Conservation (phyloP, 2,329 filamentous ascomycete genomes). For the Hymenotorrendiella dingleyae region DNA sequence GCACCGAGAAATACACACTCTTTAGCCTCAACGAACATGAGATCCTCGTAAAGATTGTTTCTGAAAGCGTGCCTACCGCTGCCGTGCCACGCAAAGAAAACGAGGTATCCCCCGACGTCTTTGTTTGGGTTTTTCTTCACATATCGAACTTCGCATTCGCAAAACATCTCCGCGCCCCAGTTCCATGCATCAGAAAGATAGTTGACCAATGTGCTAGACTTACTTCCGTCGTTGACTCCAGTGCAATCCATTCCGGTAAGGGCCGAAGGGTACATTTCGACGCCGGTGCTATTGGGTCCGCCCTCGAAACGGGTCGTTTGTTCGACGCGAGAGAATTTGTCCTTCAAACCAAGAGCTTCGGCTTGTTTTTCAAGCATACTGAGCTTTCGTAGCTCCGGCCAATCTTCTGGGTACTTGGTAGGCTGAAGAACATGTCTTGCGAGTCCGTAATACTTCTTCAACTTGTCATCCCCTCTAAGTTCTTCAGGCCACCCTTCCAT, state of each 20-base stretch:
- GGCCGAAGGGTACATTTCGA: constrained; percentile 55
- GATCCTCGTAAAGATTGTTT: constrained; percentile 48
- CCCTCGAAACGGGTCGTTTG: constrained; percentile 59
- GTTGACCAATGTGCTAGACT: constrained; percentile 59
- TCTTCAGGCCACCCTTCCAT: constrained; percentile 54
- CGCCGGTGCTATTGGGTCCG: constrained; percentile 57
- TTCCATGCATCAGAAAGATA: constrained; percentile 67
- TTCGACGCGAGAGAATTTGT: constrained; percentile 49
- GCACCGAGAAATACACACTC: constrained; percentile 62
- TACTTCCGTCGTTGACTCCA: constrained; percentile 62
- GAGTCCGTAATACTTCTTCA: constrained; percentile 51
- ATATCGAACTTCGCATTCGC: constrained; percentile 60
- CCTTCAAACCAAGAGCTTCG: constrained; percentile 40
- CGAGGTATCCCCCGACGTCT: constrained; percentile 48
- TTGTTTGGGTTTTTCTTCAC: constrained; percentile 46
- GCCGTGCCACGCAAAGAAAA: constrained; percentile 61
- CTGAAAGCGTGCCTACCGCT: constrained; percentile 49
- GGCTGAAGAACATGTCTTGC: constrained; percentile 54
- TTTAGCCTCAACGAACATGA: constrained; percentile 63
- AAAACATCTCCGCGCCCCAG: constrained; percentile 67
- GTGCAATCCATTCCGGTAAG: constrained; percentile 58
- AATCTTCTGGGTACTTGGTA: constrained; percentile 49
- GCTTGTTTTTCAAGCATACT: constrained; percentile 53
- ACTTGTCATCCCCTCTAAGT: constrained; percentile 38
- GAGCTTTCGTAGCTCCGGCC: constrained; percentile 52